Base-by-base conservation (phyloP, 1,284 basidiomycete species). In the Heliocybe sulcata region DNA sequence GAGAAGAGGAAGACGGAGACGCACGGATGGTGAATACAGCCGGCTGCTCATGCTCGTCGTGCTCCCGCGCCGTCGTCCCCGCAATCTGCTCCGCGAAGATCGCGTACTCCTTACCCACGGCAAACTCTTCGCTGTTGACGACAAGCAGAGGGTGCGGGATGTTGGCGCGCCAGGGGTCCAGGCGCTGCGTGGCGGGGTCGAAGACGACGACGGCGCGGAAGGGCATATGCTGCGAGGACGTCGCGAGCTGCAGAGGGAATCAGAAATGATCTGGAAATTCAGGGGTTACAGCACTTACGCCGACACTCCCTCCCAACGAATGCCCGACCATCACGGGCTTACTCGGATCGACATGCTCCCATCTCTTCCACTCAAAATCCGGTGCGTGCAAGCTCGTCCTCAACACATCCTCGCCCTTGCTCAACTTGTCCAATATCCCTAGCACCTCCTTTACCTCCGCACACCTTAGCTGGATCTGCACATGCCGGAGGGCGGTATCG, bases 391-490 rank as follows among this genome's bases (percentile, higher is more conserved):
- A 35, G 19, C 55, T 51, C 20, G 54, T 48, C 11, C 55, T 50
- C 25, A n/a, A 33, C 12, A 58, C 38, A n/a, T 23, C 29, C 38
- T 60, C 48, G 29, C 58, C 60, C 1, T 45, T 48, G 2, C 64
- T 56, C 25, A 65, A 48, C 33, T 55, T 56, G n/a, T 56, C 45
- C 11, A 79, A 58, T 1, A 69, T 63, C 12, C 64, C 53, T 26
- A 76, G 57, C 1, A 71, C 67, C 38, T 65, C 66, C 6, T 72
- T 60, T 25, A 77, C 63, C 58, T 79, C 76, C 6, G 68, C 69
- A 11, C 70, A 57, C 1, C 79, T 70, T 57, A 80, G 69, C 29
- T 62, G 59, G 31, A 80, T 64, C 59, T 78, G 77, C 27, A 75
- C 71, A 16, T 65, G 63, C 33, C 77, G 67, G 45, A 77, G 63